Conservation (phyloP, 2,329 filamentous ascomycete genomes). For the Fusarium pseudoanthophilum region DNA sequence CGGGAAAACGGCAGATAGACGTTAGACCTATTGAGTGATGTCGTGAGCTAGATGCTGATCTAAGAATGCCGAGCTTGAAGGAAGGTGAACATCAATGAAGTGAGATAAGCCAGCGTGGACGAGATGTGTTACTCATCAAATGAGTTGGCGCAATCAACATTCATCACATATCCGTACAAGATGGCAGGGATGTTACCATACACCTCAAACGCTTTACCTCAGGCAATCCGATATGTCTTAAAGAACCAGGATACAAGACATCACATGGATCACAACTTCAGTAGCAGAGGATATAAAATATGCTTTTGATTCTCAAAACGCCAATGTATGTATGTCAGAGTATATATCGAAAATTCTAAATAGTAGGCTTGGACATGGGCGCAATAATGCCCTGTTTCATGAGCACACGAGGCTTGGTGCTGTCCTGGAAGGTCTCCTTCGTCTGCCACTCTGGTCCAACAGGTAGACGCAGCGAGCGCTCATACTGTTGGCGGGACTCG, state of each 20-base stretch:
- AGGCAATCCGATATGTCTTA: not conserved
- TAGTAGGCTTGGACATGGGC: slow-evolving; percentile 82
- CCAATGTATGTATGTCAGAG: slow-evolving; percentile 12
- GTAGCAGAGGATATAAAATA: not conserved
- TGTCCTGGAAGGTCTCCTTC: slow-evolving; percentile 92
- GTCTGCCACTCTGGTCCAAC: slow-evolving; percentile 96
- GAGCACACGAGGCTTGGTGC: slow-evolving; percentile 88
- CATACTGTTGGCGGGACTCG: slow-evolving; percentile 88
- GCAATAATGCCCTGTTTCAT: slow-evolving; percentile 91
- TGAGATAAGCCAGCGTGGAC: not conserved
- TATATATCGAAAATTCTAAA: slow-evolving; percentile 38
- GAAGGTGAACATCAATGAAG: not conserved
- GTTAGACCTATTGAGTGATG: no score
- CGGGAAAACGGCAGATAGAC: not conserved
- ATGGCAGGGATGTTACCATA: not conserved
- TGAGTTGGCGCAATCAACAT: not conserved
- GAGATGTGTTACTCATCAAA: not conserved
- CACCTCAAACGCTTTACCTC: not conserved
- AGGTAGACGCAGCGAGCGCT: slow-evolving; percentile 85
- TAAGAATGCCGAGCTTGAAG: not conserved
- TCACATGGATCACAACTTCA: not conserved
- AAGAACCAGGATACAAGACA: not conserved
- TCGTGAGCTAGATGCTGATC: not conserved
- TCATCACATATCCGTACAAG: not conserved
- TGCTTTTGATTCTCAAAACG: slow-evolving; percentile 31